phyloP scores from a whole-genome alignment of 495 filamentous ascomycete genomes.

The Aspergillus heteromorphus region DNA sequence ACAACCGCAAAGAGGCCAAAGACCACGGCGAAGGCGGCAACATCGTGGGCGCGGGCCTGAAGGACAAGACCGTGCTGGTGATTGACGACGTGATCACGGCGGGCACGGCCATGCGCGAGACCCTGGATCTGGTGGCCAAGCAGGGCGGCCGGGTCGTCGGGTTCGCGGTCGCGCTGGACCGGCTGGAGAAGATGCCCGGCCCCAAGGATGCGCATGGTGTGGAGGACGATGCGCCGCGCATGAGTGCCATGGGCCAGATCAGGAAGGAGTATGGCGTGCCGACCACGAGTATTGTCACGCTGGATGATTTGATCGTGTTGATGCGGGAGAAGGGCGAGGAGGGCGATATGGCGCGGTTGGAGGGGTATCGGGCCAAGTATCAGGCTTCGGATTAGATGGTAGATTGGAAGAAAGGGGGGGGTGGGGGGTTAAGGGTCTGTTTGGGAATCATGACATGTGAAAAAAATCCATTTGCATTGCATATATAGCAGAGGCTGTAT shows the following conservation, averaged over 20 bases:
- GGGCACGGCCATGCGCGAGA: conserved; percentile 87
- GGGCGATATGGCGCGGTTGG: conserved; percentile 63
- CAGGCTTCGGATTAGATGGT: conserved; percentile 18
- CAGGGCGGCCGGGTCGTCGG: conserved; percentile 80
- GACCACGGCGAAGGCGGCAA: conserved; percentile 88
- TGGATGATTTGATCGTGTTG: conserved; percentile 72
- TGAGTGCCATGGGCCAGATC: conserved; percentile 24
- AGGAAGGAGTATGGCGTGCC: conserved; percentile 57
- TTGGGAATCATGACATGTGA: too few species aligned
- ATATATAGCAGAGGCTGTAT: too few species aligned
- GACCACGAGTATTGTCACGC: conserved; percentile 43
- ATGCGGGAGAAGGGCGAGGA: conserved; percentile 43
- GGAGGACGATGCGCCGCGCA: conserved; percentile 19
- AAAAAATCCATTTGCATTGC: background rate
- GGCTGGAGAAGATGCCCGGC: conserved; percentile 70
- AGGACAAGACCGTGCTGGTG: conserved; percentile 78
- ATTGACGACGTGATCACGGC: conserved; percentile 96
- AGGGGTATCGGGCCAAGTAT: conserved; percentile 76
- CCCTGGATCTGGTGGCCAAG: conserved; percentile 72
- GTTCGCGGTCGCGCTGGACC: conserved; percentile 81
- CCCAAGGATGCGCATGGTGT: conserved; percentile 69
- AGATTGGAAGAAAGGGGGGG: too few species aligned
- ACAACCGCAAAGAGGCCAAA: conserved; percentile 94
- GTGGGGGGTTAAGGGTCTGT: too few species aligned
- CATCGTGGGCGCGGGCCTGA: conserved; percentile 80